phyloP scores from a whole-genome alignment of 345 rosid genomes.

The Physaria fendleri region DNA sequence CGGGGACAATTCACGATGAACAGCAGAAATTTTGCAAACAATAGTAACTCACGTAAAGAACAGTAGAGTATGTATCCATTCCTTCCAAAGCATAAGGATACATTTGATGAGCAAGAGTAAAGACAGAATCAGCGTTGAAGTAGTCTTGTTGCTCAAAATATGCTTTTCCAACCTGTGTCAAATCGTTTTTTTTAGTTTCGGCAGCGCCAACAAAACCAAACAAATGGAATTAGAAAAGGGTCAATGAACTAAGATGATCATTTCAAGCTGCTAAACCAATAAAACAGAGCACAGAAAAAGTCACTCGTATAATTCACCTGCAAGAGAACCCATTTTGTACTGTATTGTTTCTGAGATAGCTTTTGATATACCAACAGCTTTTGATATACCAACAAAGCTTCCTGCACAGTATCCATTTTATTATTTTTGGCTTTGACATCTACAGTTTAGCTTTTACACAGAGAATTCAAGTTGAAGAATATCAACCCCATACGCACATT shows the following conservation, averaged over 20 bases:
- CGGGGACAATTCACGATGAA: not conserved
- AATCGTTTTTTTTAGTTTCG: conserved; percentile 10
- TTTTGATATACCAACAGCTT: conserved; percentile 56
- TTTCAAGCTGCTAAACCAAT: not conserved
- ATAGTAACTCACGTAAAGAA: conserved; percentile 52
- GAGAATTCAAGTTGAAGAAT: not conserved
- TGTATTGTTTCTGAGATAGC: conserved; percentile 73
- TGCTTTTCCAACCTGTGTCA: conserved; percentile 57
- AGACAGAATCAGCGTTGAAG: conserved; percentile 47
- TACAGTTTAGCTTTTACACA: not conserved
- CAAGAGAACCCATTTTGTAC: conserved; percentile 50
- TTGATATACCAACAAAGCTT: conserved; percentile 59
- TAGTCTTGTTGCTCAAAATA: conserved; percentile 56
- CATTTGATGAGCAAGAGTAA: conserved; percentile 46
- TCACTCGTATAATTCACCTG: conserved; percentile 27
- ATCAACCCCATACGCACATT: not conserved
- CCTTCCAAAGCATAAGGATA: conserved; percentile 54
- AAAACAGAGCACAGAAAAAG: not conserved
- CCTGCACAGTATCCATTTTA: conserved; percentile 41
- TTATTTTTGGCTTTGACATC: not conserved
- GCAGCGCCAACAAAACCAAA: not conserved
- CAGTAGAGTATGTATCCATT: conserved; percentile 57
- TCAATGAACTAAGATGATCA: not conserved
- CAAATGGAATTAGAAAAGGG: not conserved
- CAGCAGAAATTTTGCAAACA: not conserved